phyloP scores from a whole-genome alignment of 73 alveolate genomes.

The Paramecium pentaurelia region DNA sequence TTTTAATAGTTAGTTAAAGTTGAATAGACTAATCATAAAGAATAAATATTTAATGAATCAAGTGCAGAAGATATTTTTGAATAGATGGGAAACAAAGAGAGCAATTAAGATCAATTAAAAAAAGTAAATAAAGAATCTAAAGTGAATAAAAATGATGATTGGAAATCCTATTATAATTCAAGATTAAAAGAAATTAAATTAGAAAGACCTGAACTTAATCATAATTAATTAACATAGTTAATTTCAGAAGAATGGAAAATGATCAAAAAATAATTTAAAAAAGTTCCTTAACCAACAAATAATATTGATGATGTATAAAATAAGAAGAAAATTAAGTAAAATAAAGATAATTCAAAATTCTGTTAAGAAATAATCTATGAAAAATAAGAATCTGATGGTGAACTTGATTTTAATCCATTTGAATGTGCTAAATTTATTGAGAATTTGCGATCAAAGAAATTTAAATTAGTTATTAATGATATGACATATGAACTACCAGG shows the following conservation, averaged over 20 bases:
- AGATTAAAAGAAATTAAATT: background rate
- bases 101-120: background rate
- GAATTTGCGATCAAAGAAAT: background rate
- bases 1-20: background rate
- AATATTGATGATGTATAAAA: background rate
- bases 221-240: background rate
- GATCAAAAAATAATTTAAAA: background rate
- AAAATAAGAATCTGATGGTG: background rate
- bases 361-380: background rate
- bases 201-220: constrained; percentile 1
- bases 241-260: background rate
- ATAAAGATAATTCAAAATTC: background rate
- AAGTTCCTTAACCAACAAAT: background rate
- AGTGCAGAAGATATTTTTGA: background rate
- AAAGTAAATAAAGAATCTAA: background rate
- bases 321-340: background rate
- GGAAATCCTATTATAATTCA: background rate
- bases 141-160: background rate
- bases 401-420: background rate
- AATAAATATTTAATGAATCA: background rate
- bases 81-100: background rate
- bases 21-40: background rate
- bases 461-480: background rate
- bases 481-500: background rate
- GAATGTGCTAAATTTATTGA: background rate